Conservation (phyloP, 169 alveolate species). For the Plasmodium relictum region DNA sequence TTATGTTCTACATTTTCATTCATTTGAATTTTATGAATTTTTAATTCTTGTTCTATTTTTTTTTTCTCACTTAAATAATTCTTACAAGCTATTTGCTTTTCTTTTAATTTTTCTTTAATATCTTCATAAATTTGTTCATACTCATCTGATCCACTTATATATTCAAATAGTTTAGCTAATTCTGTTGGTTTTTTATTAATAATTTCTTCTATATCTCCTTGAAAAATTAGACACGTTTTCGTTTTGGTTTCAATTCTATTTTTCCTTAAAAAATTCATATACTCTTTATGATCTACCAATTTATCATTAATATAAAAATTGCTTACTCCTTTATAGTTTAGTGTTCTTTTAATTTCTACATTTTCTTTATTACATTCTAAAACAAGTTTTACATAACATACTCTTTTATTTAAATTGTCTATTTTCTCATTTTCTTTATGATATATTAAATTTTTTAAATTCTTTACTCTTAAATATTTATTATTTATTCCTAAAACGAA, state of each 20-base stretch:
- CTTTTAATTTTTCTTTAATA: conserved; percentile 57
- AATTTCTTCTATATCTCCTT: conserved; percentile 93
- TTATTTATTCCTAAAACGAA: conserved; percentile 91
- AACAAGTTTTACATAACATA: conserved; percentile 86
- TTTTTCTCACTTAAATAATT: conserved; percentile 54
- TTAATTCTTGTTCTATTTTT: conserved; percentile 67
- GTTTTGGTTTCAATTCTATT: conserved; percentile 84
- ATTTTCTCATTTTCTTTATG: conserved; percentile 84
- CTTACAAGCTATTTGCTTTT: conserved; percentile 56
- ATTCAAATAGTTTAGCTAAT: conserved; percentile 90
- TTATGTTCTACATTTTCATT: conserved; percentile 60
- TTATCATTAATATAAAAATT: conserved; percentile 88
- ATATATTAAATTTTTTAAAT: conserved; percentile 91
- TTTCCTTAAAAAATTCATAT: conserved; percentile 76
- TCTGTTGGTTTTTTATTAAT: conserved; percentile 91
- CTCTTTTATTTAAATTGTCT: conserved; percentile 60
- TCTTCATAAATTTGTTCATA: conserved; percentile 76
- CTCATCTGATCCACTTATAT: conserved; percentile 90
- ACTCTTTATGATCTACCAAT: conserved; percentile 84
- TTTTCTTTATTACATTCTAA: conserved; percentile 83
- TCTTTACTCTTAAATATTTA: conserved; percentile 89
- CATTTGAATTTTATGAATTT: conserved; percentile 47
- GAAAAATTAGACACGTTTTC: conserved; percentile 89
- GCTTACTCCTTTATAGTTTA: conserved; percentile 85
- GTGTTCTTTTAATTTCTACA: conserved; percentile 88